These are phyloP conservation scores for Anisodus acutangulus DNA, from an alignment of 257 asterid genomes.

Conservation along the genomic window DNA sequence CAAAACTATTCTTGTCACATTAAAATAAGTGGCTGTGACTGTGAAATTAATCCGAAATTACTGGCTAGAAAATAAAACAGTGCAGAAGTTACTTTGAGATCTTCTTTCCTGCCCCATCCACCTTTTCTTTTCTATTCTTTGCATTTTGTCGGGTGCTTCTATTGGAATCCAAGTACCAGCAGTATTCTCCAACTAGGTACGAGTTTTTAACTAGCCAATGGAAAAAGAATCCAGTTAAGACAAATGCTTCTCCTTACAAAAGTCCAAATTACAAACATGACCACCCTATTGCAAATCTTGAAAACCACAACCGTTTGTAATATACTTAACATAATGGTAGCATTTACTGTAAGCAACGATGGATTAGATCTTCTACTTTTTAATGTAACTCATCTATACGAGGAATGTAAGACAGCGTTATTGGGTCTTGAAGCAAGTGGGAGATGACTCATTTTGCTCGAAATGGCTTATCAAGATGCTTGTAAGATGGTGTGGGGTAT, in stretches of 20 bases:
- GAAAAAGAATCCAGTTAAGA: conserved; percentile 2
- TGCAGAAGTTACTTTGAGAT: neutral
- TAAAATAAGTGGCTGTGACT: neutral
- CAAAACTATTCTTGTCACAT: neutral
- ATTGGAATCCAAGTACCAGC: neutral
- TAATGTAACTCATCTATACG: neutral
- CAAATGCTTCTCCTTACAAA: conserved; percentile 4
- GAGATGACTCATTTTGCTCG: conserved; percentile 20
- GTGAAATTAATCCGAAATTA: neutral
- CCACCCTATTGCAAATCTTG: neutral
- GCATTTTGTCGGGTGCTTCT: conserved; percentile 3
- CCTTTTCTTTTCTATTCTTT: neutral
- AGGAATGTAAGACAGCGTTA: neutral
- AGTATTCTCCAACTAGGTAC: neutral
- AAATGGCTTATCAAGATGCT: neutral
- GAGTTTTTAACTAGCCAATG: conserved; percentile 22
- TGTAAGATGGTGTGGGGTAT: neutral
- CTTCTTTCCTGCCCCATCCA: neutral
- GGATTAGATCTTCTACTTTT: neutral
- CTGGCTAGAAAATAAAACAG: neutral
- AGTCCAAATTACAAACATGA: conserved; percentile 14
- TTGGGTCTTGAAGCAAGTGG: conserved; percentile 18
- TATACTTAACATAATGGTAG: neutral
- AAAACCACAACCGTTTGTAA: neutral
- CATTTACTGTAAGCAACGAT: neutral